Evolutionary conservation across 129 eudicot species (phyloP).

Genomic region (Tagetes patula): DNA sequence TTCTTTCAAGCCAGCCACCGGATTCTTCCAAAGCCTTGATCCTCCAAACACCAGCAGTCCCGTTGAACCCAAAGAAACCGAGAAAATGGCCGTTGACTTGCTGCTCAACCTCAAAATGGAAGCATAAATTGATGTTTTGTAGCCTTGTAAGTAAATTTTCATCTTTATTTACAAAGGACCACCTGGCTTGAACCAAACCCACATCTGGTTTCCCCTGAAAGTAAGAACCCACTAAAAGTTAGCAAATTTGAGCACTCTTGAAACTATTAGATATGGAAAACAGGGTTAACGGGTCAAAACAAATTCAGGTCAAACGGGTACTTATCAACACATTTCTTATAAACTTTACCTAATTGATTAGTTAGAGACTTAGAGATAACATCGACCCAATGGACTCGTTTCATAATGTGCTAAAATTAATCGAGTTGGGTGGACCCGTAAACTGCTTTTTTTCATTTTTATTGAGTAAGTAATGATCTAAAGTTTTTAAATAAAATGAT

Average conservation of each 20-base stretch:
- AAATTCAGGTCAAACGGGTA: background rate
- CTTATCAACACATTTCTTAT: background rate
- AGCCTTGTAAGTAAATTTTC: slow-evolving; percentile 86
- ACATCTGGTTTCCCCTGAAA: slow-evolving; percentile 79
- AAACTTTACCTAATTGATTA: background rate
- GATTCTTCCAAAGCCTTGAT: slow-evolving; percentile 89
- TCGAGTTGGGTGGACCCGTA: background rate
- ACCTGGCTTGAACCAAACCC: slow-evolving; percentile 87
- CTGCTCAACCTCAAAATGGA: slow-evolving; percentile 96
- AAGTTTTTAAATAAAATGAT: background rate
- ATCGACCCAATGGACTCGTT: background rate
- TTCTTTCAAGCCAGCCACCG: slow-evolving; percentile 94
- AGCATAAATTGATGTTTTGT: slow-evolving; percentile 81
- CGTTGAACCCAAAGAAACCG: slow-evolving; percentile 86
- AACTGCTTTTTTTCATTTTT: background rate
- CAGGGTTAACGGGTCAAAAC: background rate
- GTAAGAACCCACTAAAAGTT: slow-evolving; percentile 20
- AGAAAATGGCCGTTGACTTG: slow-evolving; percentile 83
- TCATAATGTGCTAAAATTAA: too few relatives aligned
- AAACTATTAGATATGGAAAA: background rate
- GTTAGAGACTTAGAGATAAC: background rate
- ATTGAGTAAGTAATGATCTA: background rate
- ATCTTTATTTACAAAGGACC: slow-evolving; percentile 90
- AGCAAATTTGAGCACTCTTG: slow-evolving; percentile 11
- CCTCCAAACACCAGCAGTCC: slow-evolving; percentile 97